Percentiles rank a stretch among this genome's conserved stretches.
phyloP scores from a whole-genome alignment of 371 early-diverging fungal species.

The Synchytrium microbalum region DNA sequence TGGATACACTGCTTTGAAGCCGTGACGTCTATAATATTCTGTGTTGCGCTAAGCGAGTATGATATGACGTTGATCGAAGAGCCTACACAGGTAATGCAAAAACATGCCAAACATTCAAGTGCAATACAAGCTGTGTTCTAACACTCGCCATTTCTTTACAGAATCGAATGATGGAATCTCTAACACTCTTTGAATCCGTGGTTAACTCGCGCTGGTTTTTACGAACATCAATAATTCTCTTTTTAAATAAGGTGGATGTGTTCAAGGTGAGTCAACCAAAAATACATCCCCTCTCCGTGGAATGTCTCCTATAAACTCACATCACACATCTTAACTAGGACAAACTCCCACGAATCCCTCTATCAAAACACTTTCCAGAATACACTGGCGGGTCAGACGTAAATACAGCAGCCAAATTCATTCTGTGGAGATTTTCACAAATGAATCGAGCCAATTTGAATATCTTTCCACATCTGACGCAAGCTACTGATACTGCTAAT shows the following conservation, averaged over 20 bases:
- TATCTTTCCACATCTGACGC: slow-evolving; percentile 74
- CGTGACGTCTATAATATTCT: slow-evolving; percentile 90
- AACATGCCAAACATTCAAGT: background rate
- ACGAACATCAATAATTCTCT: slow-evolving; percentile 86
- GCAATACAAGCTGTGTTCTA: too few relatives aligned
- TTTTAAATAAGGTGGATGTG: slow-evolving; percentile 93
- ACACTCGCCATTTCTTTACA: slow-evolving; percentile 23
- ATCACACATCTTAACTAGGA: too few relatives aligned
- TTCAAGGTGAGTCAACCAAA: too few relatives aligned
- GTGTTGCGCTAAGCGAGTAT: slow-evolving; percentile 91
- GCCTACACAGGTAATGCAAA: slow-evolving; percentile 65
- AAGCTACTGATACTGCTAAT: slow-evolving; percentile 71
- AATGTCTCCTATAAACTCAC: too few relatives aligned
- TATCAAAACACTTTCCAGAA: slow-evolving; percentile 77
- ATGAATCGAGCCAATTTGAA: slow-evolving; percentile 63
- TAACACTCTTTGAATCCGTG: slow-evolving; percentile 90
- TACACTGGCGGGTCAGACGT: slow-evolving; percentile 65
- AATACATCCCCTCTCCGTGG: too few relatives aligned
- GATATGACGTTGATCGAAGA: slow-evolving; percentile 93
- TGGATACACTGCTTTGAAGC: slow-evolving; percentile 68
- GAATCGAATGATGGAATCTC: slow-evolving; percentile 94
- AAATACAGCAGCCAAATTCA: slow-evolving; percentile 67
- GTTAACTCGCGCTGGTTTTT: slow-evolving; percentile 92
- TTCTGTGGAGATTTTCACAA: slow-evolving; percentile 68
- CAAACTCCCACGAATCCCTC: slow-evolving; percentile 72